Conservation (phyloP, 306 rosid genomes). For the Corylus avellana region DNA sequence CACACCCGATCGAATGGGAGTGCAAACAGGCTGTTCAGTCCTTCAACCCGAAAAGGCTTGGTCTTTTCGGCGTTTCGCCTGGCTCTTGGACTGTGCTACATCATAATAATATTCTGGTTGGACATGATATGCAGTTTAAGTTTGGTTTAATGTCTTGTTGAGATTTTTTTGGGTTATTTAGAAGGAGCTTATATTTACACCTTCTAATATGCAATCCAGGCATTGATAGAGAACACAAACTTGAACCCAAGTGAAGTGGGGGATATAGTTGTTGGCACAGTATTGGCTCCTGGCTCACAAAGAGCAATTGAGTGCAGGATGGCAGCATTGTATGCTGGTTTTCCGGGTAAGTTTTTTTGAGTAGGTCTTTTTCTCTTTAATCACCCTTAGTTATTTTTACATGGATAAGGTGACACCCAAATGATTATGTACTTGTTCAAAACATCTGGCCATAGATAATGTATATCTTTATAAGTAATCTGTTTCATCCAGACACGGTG, state of each 20-base stretch:
- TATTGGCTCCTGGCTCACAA: slow-evolving; percentile 78
- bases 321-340: slow-evolving; percentile 89
- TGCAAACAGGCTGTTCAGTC: too few relatives aligned
- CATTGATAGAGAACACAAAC: slow-evolving; percentile 74
- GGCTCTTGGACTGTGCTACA: too few relatives aligned
- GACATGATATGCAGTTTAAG: not conserved
- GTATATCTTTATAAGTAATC: slow-evolving; percentile 4
- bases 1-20: too few relatives aligned
- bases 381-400: not conserved
- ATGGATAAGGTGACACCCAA: not conserved
- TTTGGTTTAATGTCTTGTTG: not conserved
- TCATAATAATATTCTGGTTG: slow-evolving; percentile 1
- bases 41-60: too few relatives aligned
- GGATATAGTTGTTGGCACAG: slow-evolving; percentile 93
- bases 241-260: slow-evolving; percentile 79
- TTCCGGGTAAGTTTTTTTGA: slow-evolving; percentile 61
- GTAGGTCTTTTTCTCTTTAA: not conserved
- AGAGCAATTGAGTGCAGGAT: slow-evolving; percentile 91
- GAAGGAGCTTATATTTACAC: not conserved
- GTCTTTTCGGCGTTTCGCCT: too few relatives aligned
- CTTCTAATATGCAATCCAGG: slow-evolving; percentile 44
- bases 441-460: not conserved
- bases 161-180: not conserved
- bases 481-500: slow-evolving; percentile 61
- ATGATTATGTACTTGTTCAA: not conserved